Evolutionary conservation across 371 early-diverging fungal genomes (phyloP).

Genomic region (Choanephora cucurbitarum): DNA sequence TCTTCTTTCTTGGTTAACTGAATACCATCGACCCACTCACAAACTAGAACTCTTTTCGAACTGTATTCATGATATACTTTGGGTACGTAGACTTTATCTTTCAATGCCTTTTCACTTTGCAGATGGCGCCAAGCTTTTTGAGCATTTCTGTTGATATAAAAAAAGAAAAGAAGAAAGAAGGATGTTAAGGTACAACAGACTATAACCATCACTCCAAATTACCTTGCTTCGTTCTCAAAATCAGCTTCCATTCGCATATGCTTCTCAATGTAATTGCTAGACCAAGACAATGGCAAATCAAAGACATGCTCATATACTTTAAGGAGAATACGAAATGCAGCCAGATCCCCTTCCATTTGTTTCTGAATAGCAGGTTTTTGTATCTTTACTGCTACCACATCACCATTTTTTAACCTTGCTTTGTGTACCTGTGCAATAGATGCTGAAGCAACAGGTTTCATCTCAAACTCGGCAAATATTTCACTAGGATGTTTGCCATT

Average conservation of each 20-base stretch:
- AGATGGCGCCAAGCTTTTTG: constrained; percentile 62
- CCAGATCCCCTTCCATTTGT: constrained; percentile 86
- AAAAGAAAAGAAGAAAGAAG: too few species aligned
- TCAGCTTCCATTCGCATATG: constrained; percentile 88
- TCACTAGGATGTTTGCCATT: constrained; percentile 57
- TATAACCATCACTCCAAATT: neutral
- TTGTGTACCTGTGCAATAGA: constrained; percentile 95
- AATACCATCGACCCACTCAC: constrained; percentile 87
- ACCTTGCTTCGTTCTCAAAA: constrained; percentile 70
- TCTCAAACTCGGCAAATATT: constrained; percentile 73
- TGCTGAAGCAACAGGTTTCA: constrained; percentile 81
- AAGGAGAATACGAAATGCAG: constrained; percentile 65
- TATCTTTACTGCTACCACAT: constrained; percentile 87
- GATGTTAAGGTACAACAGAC: neutral
- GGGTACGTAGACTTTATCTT: constrained; percentile 72
- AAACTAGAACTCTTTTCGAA: constrained; percentile 72
- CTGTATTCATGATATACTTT: constrained; percentile 78
- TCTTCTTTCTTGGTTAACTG: constrained; percentile 59
- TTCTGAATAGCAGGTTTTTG: constrained; percentile 86
- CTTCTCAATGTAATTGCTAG: constrained; percentile 72
- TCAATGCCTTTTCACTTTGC: constrained; percentile 55
- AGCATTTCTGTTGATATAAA: constrained; percentile 61
- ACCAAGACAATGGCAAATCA: constrained; percentile 85
- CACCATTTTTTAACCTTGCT: constrained; percentile 74
- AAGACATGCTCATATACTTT: constrained; percentile 72